Base-by-base conservation (phyloP, 805 yeast species). In the Schwanniomyces polymorphus region DNA sequence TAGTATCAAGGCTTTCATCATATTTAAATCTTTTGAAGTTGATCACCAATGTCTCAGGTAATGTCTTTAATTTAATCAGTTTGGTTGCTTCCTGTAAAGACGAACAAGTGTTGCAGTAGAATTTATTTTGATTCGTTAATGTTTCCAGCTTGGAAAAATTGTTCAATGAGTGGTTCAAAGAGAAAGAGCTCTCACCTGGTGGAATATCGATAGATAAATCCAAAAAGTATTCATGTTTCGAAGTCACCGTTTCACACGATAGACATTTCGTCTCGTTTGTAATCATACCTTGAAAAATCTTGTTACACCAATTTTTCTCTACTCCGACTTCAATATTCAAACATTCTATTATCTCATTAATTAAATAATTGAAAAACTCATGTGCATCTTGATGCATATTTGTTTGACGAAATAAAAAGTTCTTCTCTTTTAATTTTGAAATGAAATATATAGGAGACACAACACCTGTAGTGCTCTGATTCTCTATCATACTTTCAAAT, bases 361-460 rank as follows among this genome's bases (percentile, higher is more conserved):
- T 72, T 55, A 91, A 64, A 60, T 88, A 91, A 63, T 91, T 92
- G 61, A 91, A 77, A 65, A 94, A 94, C 68, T 94, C 99, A 67
- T 94, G 99, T 5, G 98, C 97, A 72, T 94, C 99, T 63, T 94
- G 99, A 64, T 94, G 99, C 97, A 91, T 91, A 54, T 72, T 72
- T 38, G 88, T 84, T 47, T 90, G 85, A 51, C 96, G 75, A 65
- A 94, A 94, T 57, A 92, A 71, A 56, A 84, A 88, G 62, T 92
- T 94, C 54, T 88, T 91, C 47, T 79, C 79, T 63, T 90, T 92
- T 45, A 92, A 72, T 44, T 85, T 85, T 40, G 82, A 85, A 38
- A 94, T 80, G 42, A 94, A 78, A 55, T 80, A 78, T 26, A 75
- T 71, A 0, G 98, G 97, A 1, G 96, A 87, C 0, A 90, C 91